Conservation (phyloP, 2,329 filamentous ascomycete genomes). For the Ustulina deusta region DNA sequence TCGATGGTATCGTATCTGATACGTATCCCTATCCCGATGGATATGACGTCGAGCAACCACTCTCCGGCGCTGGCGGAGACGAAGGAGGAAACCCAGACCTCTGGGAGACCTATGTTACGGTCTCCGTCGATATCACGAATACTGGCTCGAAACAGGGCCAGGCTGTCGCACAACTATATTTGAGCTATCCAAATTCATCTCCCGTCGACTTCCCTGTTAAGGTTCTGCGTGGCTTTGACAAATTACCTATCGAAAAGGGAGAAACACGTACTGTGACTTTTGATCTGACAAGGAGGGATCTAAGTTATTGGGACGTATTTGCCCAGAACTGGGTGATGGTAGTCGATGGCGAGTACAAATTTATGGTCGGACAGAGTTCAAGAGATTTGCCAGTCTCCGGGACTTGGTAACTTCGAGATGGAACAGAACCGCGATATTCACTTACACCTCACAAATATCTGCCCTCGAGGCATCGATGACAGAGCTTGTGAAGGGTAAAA, state of each 20-base stretch:
- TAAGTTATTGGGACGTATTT: conserved; percentile 78
- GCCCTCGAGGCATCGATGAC: background rate
- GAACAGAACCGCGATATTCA: background rate
- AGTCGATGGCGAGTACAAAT: conserved; percentile 56
- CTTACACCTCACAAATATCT: background rate
- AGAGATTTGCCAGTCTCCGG: conserved; percentile 45
- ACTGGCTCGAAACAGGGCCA: conserved; percentile 59
- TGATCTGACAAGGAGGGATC: conserved; percentile 72
- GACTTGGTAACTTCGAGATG: conserved; percentile 38
- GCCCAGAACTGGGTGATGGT: conserved; percentile 77
- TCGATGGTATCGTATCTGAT: conserved; percentile 57
- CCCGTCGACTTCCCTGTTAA: conserved; percentile 72
- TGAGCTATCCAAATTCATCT: conserved; percentile 55
- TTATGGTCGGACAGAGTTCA: conserved; percentile 55
- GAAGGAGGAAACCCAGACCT: conserved; percentile 76
- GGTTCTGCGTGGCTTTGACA: conserved; percentile 80
- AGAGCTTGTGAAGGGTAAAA: too few species aligned
- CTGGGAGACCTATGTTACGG: conserved; percentile 66
- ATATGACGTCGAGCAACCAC: conserved; percentile 62
- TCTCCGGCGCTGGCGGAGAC: conserved; percentile 75
- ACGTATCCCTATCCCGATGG: conserved; percentile 66
- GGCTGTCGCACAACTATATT: conserved; percentile 62
- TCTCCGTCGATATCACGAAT: conserved; percentile 67
- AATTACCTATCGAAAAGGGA: conserved; percentile 69
- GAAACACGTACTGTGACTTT: conserved; percentile 67